Evolutionary conservation across 2,329 filamentous ascomycete species (phyloP).

Genomic region (Paramyrothecium sp.): DNA sequence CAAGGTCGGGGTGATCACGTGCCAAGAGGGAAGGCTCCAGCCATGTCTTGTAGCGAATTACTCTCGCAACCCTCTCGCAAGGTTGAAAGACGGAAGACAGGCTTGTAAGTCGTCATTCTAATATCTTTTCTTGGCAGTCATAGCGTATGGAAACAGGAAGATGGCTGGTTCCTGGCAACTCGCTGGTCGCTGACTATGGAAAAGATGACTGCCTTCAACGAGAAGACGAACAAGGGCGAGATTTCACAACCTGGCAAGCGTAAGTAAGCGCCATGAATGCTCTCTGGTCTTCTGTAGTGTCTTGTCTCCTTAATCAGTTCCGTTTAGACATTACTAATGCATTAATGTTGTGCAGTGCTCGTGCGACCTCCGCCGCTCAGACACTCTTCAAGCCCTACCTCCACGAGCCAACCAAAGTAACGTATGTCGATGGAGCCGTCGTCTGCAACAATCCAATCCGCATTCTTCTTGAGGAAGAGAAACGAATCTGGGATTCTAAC

Average conservation of each 20-base stretch:
- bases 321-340: neutral
- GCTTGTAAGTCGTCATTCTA: too few relatives aligned
- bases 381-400: constrained; percentile 7
- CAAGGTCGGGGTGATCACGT: constrained; percentile 11
- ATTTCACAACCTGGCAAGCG: constrained; percentile 13
- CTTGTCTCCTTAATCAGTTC: too few relatives aligned
- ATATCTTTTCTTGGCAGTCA: too few relatives aligned
- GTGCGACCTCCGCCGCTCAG: constrained; percentile 10
- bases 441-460: constrained; percentile 8
- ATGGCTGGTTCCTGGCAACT: too few relatives aligned
- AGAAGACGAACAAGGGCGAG: neutral
- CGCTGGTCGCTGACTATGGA: neutral
- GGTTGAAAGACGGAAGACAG: neutral
- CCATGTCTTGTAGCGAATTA: constrained; percentile 9
- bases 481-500: constrained; percentile 5
- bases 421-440: constrained; percentile 7
- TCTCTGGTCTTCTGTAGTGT: too few relatives aligned
- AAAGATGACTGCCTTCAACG: constrained; percentile 8
- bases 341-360: neutral
- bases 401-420: neutral
- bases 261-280: too few relatives aligned
- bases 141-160: too few relatives aligned
- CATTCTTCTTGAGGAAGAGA: neutral
- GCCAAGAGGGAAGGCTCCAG: neutral
- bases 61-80: constrained; percentile 3